Percentiles rank a stretch among this genome's conserved stretches.
Evolutionary conservation across 495 filamentous ascomycete genomes (phyloP).

Genomic region (Podospora pseudopauciseta): DNA sequence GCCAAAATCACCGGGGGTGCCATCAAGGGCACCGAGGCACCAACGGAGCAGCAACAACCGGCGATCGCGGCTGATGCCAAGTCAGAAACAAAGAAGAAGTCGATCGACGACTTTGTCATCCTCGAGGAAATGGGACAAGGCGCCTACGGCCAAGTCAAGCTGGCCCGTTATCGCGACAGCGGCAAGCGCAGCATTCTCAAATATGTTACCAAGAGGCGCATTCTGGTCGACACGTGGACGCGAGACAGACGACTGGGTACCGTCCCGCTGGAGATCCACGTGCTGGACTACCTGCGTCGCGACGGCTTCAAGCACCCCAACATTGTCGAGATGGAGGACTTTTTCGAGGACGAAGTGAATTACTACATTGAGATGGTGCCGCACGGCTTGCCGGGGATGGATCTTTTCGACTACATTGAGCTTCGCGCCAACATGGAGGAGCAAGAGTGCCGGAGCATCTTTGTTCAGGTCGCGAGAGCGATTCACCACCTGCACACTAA

Average conservation of each 20-base stretch:
- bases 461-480: conserved; percentile 84
- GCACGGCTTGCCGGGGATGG: conserved; percentile 95
- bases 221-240: conserved; percentile 98
- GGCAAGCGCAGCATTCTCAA: conserved; percentile 90
- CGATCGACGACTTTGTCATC: conserved; percentile 85
- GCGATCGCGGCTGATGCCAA: conserved; percentile 24
- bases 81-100: conserved; percentile 58
- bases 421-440: conserved; percentile 96
- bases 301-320: conserved; percentile 89
- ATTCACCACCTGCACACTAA: conserved; percentile 89
- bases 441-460: conserved; percentile 87
- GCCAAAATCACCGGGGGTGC: conserved; percentile 38
- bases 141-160: conserved; percentile 95
- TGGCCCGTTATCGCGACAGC: conserved; percentile 81
- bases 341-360: conserved; percentile 96
- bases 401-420: conserved; percentile 98
- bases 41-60: conserved; percentile 33
- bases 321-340: conserved; percentile 97
- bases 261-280: conserved; percentile 95
- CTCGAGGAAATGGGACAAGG: conserved; percentile 99
- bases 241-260: conserved; percentile 92
- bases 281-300: conserved; percentile 85
- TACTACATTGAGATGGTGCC: conserved; percentile 99
- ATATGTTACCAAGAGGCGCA: conserved; percentile 94
- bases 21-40: conserved; percentile 17